These are phyloP conservation scores for Phytophthora hybrid DNA, from an alignment of 352 stramenopile species.

Conservation along the genomic window DNA sequence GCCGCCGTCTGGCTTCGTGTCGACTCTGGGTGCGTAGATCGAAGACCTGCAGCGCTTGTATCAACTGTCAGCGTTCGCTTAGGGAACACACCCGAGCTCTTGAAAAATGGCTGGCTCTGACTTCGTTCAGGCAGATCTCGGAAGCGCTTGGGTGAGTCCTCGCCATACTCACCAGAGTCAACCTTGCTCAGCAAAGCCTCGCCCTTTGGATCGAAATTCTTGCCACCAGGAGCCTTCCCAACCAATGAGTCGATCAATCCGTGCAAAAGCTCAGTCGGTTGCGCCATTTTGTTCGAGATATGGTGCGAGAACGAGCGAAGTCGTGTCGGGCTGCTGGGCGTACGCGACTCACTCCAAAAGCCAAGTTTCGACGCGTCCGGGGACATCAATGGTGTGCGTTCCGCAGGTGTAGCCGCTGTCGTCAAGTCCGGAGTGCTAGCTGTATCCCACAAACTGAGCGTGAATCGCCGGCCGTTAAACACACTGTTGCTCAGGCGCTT, in stretches of 20 bases:
- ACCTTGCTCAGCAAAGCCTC: conserved; percentile 50
- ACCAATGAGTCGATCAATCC: conserved; percentile 78
- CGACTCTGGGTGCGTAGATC: conserved; percentile 11
- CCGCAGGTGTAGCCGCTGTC: conserved; percentile 36
- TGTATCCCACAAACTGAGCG: conserved; percentile 71
- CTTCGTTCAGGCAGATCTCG: conserved; percentile 43
- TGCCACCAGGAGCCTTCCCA: conserved; percentile 60
- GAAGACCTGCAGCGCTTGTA: conserved; percentile 35
- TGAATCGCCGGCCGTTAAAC: conserved; percentile 68
- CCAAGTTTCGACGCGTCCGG: conserved; percentile 71
- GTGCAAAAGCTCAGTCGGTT: conserved; percentile 72
- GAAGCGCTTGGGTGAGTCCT: conserved; percentile 33
- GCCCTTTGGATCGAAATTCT: conserved; percentile 35
- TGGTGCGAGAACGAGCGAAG: conserved; percentile 81
- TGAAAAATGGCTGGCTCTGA: conserved; percentile 52
- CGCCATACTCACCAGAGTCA: conserved; percentile 25
- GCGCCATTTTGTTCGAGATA: conserved; percentile 70
- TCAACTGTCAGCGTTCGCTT: conserved; percentile 64
- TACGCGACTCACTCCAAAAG: conserved; percentile 86
- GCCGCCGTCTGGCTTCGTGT: conserved; percentile 14
- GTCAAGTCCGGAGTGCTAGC: conserved; percentile 47
- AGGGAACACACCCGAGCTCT: conserved; percentile 27
- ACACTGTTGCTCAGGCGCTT: conserved; percentile 59
- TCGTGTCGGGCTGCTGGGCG: conserved; percentile 56
- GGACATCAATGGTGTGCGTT: conserved; percentile 56